These are phyloP conservation scores for Spergularia marina DNA, from an alignment of 148 eudicot species.

Conservation along the genomic window DNA sequence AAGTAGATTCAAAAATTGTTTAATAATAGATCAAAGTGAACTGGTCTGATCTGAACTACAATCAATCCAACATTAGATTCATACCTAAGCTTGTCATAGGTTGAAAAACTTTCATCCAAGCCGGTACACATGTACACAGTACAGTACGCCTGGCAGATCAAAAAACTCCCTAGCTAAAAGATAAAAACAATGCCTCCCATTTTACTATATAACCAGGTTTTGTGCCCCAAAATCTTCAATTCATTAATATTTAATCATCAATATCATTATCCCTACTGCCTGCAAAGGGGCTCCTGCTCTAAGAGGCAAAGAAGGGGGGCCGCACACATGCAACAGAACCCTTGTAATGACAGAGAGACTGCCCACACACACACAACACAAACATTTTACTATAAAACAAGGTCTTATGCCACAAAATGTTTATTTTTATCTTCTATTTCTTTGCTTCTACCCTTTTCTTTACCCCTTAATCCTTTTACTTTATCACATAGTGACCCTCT, in stretches of 20 bases:
- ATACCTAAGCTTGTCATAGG: background rate
- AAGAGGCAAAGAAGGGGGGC: background rate
- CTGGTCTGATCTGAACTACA: background rate
- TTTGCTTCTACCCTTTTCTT: too few relatives aligned
- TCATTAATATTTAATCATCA: background rate
- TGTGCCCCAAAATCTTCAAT: background rate
- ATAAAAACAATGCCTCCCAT: background rate
- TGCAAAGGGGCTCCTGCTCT: background rate
- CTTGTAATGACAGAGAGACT: background rate
- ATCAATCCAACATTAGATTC: background rate
- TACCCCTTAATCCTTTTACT: too few relatives aligned
- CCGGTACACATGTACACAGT: background rate
- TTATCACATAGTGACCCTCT: too few relatives aligned
- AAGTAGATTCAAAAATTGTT: background rate
- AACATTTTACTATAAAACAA: too few relatives aligned
- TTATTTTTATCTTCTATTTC: too few relatives aligned
- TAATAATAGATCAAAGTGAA: background rate
- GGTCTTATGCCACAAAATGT: too few relatives aligned
- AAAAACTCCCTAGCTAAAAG: conserved; percentile 10
- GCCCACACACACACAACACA: background rate
- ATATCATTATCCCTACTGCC: background rate
- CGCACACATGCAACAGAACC: background rate
- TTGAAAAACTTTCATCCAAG: background rate
- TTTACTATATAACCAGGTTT: background rate
- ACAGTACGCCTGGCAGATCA: too few relatives aligned